These are phyloP conservation scores for Lactifluus volemus DNA, from an alignment of 768 basidiomycete species.

Conservation along the genomic window DNA sequence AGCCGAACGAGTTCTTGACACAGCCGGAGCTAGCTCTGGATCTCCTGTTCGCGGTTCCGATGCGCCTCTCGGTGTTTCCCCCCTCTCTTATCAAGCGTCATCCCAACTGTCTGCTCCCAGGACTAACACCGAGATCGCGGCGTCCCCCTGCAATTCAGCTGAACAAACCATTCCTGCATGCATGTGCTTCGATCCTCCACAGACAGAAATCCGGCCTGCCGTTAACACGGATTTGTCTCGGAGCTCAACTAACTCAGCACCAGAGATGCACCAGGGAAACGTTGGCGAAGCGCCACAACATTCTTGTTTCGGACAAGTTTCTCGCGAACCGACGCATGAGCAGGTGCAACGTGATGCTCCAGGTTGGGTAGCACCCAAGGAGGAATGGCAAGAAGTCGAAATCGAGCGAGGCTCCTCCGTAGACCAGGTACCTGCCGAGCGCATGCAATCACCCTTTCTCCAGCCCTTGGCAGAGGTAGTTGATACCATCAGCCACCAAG, in stretches of 20 bases:
- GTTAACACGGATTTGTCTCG: constrained; percentile 13
- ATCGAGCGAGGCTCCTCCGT: constrained; percentile 6
- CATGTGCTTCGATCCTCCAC: constrained; percentile 8
- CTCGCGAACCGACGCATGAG: neutral
- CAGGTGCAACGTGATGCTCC: neutral
- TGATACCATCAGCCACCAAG: neutral
- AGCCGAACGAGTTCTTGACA: neutral
- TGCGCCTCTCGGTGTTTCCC: neutral
- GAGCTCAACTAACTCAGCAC: constrained; percentile 10
- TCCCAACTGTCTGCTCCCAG: neutral
- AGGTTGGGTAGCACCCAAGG: neutral
- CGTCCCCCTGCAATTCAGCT: neutral
- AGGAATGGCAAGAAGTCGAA: neutral
- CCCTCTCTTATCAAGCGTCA: neutral
- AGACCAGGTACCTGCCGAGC: neutral
- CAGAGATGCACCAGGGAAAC: neutral
- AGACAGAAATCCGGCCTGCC: constrained; percentile 11
- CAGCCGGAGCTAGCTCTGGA: neutral
- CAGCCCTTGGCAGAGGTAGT: neutral
- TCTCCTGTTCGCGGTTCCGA: neutral
- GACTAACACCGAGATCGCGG: neutral
- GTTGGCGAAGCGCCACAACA: neutral
- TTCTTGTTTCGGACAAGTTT: neutral
- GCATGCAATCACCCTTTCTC: neutral
- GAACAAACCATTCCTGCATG: neutral